Evolutionary conservation across 495 filamentous ascomycete genomes (phyloP).

Genomic region (Geoglossum glabrum): DNA sequence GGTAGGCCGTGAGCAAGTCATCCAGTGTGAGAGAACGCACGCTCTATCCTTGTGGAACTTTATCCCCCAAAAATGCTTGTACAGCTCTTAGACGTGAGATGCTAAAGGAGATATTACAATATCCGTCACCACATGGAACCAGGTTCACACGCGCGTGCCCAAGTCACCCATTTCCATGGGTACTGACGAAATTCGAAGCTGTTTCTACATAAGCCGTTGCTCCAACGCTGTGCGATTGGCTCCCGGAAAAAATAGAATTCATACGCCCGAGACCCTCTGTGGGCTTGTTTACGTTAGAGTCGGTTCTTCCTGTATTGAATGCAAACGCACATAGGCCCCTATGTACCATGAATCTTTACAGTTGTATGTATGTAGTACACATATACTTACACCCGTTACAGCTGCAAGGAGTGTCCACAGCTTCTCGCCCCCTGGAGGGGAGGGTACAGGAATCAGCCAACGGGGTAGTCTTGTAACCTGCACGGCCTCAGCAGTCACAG

Average conservation of each 20-base stretch:
- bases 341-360: background rate
- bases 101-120: slow-evolving; percentile 12
- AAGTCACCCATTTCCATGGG: background rate
- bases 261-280: slow-evolving; percentile 10
- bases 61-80: slow-evolving; percentile 50
- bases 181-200: slow-evolving; percentile 21
- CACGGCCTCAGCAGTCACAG: slow-evolving; percentile 69
- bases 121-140: slow-evolving; percentile 79
- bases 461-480: slow-evolving; percentile 78
- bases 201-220: slow-evolving; percentile 81
- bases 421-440: slow-evolving; percentile 63
- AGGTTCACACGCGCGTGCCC: slow-evolving; percentile 12
- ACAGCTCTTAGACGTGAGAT: slow-evolving; percentile 42
- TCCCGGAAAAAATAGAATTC: background rate
- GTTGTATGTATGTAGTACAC: no score
- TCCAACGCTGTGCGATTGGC: slow-evolving; percentile 32
- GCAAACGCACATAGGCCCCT: slow-evolving; percentile 41
- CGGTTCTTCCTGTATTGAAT: slow-evolving; percentile 65
- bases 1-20: slow-evolving; percentile 31
- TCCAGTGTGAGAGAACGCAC: slow-evolving; percentile 21
- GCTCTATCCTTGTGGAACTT: slow-evolving; percentile 47
- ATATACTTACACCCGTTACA: slow-evolving; percentile 10
- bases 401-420: slow-evolving; percentile 77
- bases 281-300: slow-evolving; percentile 62
- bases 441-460: slow-evolving; percentile 59